Evolutionary conservation across 176 grass and related monocot species (phyloP).

Genomic region (Oryza rufipogon): DNA sequence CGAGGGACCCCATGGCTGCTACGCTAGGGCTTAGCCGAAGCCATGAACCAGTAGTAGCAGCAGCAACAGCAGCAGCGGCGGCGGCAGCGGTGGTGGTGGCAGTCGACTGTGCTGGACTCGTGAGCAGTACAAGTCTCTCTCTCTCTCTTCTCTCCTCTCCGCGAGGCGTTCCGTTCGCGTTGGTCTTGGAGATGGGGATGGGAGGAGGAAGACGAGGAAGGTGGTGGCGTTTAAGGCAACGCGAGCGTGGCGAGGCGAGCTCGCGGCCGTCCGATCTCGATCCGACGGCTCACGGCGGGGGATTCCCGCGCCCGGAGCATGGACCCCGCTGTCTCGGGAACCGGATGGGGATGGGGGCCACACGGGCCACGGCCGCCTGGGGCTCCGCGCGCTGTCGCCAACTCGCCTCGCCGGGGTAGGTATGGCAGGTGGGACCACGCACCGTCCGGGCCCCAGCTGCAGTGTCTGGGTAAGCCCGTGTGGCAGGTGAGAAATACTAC

Average conservation of each 20-base stretch:
- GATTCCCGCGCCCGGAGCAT: conserved; percentile 30
- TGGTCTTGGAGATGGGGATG: background rate
- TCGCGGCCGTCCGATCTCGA: background rate
- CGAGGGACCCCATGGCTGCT: conserved; percentile 75
- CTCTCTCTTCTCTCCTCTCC: background rate
- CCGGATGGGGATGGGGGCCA: conserved; percentile 5
- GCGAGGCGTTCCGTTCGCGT: conserved; percentile 38
- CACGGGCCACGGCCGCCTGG: conserved; percentile 8
- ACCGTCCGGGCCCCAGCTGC: background rate
- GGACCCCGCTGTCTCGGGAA: conserved; percentile 44
- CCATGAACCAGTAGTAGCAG: background rate
- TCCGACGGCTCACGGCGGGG: background rate
- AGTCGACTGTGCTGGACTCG: conserved; percentile 28
- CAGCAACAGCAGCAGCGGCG: background rate
- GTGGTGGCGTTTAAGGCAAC: conserved; percentile 33
- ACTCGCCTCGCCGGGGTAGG: background rate
- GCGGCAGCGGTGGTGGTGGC: background rate
- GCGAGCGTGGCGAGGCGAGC: background rate
- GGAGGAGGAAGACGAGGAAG: background rate
- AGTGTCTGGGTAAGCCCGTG: accelerated
- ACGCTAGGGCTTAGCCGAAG: conserved; percentile 12
- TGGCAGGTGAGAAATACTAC: background rate
- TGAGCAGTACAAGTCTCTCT: background rate
- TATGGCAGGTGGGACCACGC: background rate
- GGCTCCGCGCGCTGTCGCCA: background rate